Percentiles rank a stretch among this genome's conserved stretches.
These are phyloP conservation scores for Schizonepeta tenuifolia DNA, from an alignment of 257 asterid genomes.

Conservation along the genomic window DNA sequence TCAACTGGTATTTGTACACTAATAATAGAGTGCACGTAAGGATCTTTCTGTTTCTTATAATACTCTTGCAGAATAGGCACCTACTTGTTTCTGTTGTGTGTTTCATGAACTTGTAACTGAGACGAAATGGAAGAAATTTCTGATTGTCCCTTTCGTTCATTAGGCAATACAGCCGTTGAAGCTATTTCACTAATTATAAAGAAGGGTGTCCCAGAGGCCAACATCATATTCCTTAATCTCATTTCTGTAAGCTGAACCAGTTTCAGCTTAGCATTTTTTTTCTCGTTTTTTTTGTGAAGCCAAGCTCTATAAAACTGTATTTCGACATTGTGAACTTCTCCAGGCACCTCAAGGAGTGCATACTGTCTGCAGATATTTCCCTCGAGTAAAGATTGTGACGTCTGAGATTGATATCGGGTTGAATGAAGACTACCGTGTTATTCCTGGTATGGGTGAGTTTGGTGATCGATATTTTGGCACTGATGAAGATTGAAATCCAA, in stretches of 20 bases:
- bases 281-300: no score
- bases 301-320: no score
- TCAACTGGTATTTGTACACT: background rate
- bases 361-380: slow-evolving; percentile 83
- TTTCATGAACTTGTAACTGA: background rate
- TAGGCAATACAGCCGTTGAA: slow-evolving; percentile 92
- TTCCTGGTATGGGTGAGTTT: slow-evolving; percentile 99
- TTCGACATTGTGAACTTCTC: slow-evolving; percentile 3
- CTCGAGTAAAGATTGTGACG: slow-evolving; percentile 89
- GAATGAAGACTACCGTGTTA: slow-evolving; percentile 79
- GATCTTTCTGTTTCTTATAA: background rate
- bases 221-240: slow-evolving; percentile 93
- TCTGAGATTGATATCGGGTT: slow-evolving; percentile 92
- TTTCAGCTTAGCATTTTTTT: background rate
- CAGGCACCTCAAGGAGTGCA: slow-evolving; percentile 99
- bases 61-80: background rate
- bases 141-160: background rate
- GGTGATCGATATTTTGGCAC: slow-evolving; percentile 98
- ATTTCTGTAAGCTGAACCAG: slow-evolving; percentile 68
- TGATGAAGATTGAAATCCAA: slow-evolving; percentile 61
- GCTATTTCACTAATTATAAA: slow-evolving; percentile 81
- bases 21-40: background rate
- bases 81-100: background rate
- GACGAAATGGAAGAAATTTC: background rate
- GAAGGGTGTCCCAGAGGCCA: slow-evolving; percentile 93